Evolutionary conservation across 73 alveolate species (phyloP).

Genomic region (Symbiodinium pilosum): DNA sequence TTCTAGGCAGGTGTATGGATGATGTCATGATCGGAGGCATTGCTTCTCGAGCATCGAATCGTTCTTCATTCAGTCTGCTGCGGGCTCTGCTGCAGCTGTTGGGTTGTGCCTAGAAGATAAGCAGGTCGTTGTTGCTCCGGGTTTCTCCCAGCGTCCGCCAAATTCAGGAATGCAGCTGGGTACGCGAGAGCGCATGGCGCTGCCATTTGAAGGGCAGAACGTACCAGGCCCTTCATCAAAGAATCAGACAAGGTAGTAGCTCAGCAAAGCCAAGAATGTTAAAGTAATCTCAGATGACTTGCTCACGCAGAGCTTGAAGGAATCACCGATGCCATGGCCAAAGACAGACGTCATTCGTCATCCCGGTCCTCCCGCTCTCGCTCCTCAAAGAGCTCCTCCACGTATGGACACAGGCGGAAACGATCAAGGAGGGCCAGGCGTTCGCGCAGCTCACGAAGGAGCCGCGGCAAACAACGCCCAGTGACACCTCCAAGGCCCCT

Average conservation of each 20-base stretch:
- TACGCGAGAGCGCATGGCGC: too few species aligned
- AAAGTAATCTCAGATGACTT: too few species aligned
- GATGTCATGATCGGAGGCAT: conserved; percentile 24
- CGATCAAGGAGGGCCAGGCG: background rate
- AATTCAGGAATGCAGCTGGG: too few species aligned
- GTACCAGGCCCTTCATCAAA: too few species aligned
- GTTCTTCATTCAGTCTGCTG: conserved; percentile 52
- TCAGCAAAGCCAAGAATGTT: too few species aligned
- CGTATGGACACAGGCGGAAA: background rate
- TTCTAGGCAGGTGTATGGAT: background rate
- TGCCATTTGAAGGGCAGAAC: too few species aligned
- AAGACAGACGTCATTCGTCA: background rate
- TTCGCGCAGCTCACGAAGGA: background rate
- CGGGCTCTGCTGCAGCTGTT: conserved; percentile 39
- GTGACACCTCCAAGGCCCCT: background rate
- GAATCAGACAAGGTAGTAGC: too few species aligned
- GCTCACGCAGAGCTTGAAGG: too few species aligned
- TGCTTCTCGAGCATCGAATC: conserved; percentile 74
- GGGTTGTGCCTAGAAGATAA: too few species aligned
- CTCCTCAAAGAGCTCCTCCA: background rate
- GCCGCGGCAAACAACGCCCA: conserved; percentile 17
- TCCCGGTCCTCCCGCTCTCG: background rate
- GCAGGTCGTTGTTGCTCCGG: too few species aligned
- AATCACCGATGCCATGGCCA: background rate
- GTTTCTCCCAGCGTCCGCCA: background rate